Conservation (phyloP, 1,139 yeast species). For the Saccharomycopsis hybrid region DNA sequence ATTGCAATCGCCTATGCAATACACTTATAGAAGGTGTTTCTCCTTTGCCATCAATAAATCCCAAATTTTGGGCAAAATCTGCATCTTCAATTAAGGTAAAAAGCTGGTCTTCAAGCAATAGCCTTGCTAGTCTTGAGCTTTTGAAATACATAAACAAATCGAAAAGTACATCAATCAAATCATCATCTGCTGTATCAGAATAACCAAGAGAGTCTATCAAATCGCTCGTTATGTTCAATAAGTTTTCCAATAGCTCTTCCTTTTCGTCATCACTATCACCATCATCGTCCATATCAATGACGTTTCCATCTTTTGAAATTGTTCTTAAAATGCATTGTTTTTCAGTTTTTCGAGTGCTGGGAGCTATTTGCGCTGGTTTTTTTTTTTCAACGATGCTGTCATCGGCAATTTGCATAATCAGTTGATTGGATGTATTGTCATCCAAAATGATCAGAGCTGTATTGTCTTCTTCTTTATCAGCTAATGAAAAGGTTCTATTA, state of each 20-base stretch:
- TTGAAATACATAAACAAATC: conserved; percentile 14
- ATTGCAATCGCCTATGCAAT: conserved; percentile 5
- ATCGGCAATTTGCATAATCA: neutral
- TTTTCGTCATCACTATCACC: conserved; percentile 17
- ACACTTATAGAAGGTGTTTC: conserved; percentile 5
- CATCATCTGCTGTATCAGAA: conserved; percentile 17
- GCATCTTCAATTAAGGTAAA: neutral
- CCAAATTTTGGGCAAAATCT: conserved; percentile 1
- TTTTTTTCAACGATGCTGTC: neutral
- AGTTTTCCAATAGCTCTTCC: conserved; percentile 15
- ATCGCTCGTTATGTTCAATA: conserved; percentile 13
- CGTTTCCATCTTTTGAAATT: neutral
- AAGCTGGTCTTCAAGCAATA: conserved; percentile 13
- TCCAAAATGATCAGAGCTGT: neutral
- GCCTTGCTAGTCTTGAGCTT: conserved; percentile 10
- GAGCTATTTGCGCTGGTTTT: neutral
- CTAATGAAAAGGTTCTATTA: conserved; percentile 1
- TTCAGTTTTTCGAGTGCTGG: no score
- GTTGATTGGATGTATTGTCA: no score
- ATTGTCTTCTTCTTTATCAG: neutral
- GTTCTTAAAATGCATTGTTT: no score
- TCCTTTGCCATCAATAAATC: no score
- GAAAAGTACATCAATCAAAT: conserved; percentile 13
- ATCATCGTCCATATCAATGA: conserved; percentile 11
- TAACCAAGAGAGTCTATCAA: conserved; percentile 13